Evolutionary conservation across 192 early-diverging fungal genomes (phyloP), one percentile per base, ranked within the genome.

Genomic region (Mortierella alpina): DNA sequence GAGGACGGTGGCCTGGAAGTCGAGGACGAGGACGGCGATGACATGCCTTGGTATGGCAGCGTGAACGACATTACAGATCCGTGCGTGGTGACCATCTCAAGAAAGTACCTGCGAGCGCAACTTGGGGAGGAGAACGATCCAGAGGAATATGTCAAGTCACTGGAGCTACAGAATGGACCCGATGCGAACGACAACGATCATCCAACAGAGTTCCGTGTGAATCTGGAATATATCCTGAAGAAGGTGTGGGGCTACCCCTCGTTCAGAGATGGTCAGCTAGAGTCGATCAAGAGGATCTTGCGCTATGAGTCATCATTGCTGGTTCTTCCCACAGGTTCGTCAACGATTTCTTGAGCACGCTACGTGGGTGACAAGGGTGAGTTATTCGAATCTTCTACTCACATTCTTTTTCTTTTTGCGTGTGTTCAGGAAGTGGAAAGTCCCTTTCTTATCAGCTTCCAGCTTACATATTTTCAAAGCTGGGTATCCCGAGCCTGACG

Each of bases 361-460:
- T 31, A 31, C 12, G 9, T 63, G 20, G 15, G 31, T 4, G 39
- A n/a, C 17, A 31, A 5, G 20, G 18, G 18, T 41, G 14, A 11
- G 6, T 42, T 12, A 7, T 40, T 15, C 15, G 44, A 61, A 17
- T 7, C 6, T 10, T 5, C 40, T 7, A n/a, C 49, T 49, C 20
- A 52, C 6, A 11, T 54, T 47, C 5, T 42, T 66, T 42, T 66
- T 42, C 51, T 15, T 7, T 13, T 56, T 6, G 20, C 10, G 1
- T 41, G 0, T 11, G 11, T 10, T 14, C n/a, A 77, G 74, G 74
- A 15, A 80, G 77, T 23, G 94, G 94, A 17, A 95, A 95, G 79
- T 95, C 93, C 0, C 84, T 95, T 1, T 91, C 82, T 4, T 95
- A 94, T 68, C 94, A 95, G 82, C 85, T 95, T 0, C 92, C 94